Percentiles rank a stretch among this genome's conserved stretches.
phyloP scores from a whole-genome alignment of 805 yeast species.

The Maudiozyma bulderi region DNA sequence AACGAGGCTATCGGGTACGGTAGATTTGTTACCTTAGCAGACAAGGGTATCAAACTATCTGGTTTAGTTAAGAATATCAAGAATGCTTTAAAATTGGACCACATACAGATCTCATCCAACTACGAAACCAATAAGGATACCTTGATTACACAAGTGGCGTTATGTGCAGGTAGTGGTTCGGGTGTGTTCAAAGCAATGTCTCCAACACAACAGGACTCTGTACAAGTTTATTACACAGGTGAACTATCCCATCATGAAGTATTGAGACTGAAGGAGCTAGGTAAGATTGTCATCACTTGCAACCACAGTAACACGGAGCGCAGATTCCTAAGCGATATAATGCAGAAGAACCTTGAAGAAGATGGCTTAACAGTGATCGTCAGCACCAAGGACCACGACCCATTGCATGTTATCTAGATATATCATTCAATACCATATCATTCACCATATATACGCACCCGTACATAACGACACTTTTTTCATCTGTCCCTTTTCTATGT shows the following conservation, averaged over 20 bases:
- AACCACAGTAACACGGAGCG: conserved; percentile 93
- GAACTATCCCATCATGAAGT: conserved; percentile 93
- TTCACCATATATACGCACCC: background rate
- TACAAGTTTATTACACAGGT: conserved; percentile 79
- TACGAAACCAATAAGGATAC: conserved; percentile 16
- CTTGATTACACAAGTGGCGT: conserved; percentile 49
- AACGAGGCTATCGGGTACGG: conserved; percentile 64
- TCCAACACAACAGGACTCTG: conserved; percentile 29
- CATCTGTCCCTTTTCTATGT: too few relatives aligned
- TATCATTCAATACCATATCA: background rate
- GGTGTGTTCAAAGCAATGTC: conserved; percentile 45
- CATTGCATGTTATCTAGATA: conserved; percentile 28
- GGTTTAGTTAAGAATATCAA: conserved; percentile 47
- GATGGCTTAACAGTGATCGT: conserved; percentile 41
- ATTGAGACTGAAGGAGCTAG: conserved; percentile 57
- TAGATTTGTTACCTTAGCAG: conserved; percentile 43
- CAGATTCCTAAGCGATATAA: conserved; percentile 55
- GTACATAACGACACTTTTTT: too few relatives aligned
- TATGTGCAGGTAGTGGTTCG: conserved; percentile 95
- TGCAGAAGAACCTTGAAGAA: conserved; percentile 28
- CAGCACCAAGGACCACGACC: conserved; percentile 56
- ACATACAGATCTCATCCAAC: conserved; percentile 54
- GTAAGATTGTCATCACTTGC: conserved; percentile 62
- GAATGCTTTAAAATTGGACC: conserved; percentile 37
- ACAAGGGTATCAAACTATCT: conserved; percentile 33